Evolutionary conservation across 257 asterid genomes (phyloP).

Genomic region (Nicotiana sylvestris): DNA sequence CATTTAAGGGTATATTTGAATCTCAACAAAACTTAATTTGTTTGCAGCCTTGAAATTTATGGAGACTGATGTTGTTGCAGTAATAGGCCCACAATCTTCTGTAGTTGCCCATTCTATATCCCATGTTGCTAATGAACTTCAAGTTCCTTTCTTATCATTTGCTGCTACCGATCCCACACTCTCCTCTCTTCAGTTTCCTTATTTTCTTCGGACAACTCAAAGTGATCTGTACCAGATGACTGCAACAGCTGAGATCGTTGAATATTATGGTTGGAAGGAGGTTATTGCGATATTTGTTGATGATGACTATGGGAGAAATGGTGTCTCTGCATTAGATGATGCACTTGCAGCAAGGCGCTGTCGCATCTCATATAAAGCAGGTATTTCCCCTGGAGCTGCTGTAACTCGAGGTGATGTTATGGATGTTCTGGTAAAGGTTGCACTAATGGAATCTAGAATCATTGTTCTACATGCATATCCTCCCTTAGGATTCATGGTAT

Average conservation of each 20-base stretch:
- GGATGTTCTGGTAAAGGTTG: slow-evolving; percentile 44
- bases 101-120: slow-evolving; percentile 40
- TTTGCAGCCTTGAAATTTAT: slow-evolving; percentile 40
- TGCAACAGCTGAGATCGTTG: slow-evolving; percentile 40
- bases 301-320: slow-evolving; percentile 49
- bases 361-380: slow-evolving; percentile 36
- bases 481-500: slow-evolving; percentile 31
- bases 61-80: slow-evolving; percentile 42
- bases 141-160: slow-evolving; percentile 45
- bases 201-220: slow-evolving; percentile 40
- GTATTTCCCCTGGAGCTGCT: slow-evolving; percentile 29
- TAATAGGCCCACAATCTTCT: slow-evolving; percentile 52
- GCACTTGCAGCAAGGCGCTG: slow-evolving; percentile 39
- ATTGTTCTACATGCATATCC: slow-evolving; percentile 43
- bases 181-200: slow-evolving; percentile 44
- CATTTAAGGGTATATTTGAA: background rate
- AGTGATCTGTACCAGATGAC: slow-evolving; percentile 47
- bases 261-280: slow-evolving; percentile 39
- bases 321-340: slow-evolving; percentile 41
- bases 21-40: background rate
- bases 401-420: slow-evolving; percentile 24
- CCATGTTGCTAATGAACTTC: slow-evolving; percentile 40
- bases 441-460: slow-evolving; percentile 37
- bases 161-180: slow-evolving; percentile 49
- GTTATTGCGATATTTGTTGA: slow-evolving; percentile 35